These are phyloP conservation scores for Zelonia costaricensis DNA, from an alignment of 208 protist species.

Conservation along the genomic window DNA sequence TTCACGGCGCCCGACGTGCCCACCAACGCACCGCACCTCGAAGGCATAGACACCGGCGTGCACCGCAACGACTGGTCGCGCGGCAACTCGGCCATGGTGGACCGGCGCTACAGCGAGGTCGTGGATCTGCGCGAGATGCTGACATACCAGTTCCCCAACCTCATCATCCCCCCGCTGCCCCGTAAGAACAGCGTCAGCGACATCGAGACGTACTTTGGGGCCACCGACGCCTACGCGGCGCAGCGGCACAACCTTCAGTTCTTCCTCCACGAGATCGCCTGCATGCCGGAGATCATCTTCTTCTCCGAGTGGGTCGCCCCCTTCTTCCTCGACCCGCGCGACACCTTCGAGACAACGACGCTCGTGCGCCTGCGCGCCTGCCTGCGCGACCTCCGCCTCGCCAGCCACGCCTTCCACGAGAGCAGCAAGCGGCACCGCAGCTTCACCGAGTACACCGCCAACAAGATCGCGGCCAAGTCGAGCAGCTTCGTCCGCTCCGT, in stretches of 20 bases:
- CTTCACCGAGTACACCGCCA: constrained; percentile 48
- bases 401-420: constrained; percentile 41
- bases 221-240: constrained; percentile 43
- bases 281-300: constrained; percentile 75
- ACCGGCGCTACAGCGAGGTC: constrained; percentile 86
- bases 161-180: constrained; percentile 82
- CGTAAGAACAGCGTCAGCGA: constrained; percentile 65
- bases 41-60: constrained; percentile 42
- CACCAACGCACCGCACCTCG: constrained; percentile 42
- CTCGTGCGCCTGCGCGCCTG: constrained; percentile 40
- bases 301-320: constrained; percentile 68
- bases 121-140: constrained; percentile 69
- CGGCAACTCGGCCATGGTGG: constrained; percentile 44
- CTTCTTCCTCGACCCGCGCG: constrained; percentile 79
- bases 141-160: constrained; percentile 64
- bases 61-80: constrained; percentile 56
- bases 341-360: constrained; percentile 68
- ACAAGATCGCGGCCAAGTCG: constrained; percentile 52
- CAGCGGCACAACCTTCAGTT: constrained; percentile 65
- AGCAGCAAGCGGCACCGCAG: constrained; percentile 63
- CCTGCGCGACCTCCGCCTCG: constrained; percentile 44
- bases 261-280: constrained; percentile 73
- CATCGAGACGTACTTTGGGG: constrained; percentile 72
- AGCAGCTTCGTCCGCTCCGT: constrained; percentile 66
- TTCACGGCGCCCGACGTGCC: constrained; percentile 55